Conservation (phyloP, 2,329 filamentous ascomycete species). For the Emmonsiellopsis sp. region DNA sequence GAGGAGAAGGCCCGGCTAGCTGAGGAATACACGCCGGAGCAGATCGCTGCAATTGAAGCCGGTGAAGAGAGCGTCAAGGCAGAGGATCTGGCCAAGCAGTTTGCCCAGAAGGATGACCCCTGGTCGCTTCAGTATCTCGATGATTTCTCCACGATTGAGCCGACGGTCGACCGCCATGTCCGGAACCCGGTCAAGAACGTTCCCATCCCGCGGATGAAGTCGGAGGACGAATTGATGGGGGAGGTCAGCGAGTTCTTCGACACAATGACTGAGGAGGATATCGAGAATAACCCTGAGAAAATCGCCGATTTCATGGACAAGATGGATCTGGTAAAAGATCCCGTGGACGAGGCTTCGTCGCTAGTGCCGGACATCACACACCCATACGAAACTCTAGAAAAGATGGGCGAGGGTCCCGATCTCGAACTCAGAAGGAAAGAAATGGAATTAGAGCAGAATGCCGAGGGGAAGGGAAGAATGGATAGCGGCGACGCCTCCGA, state of each 20-base stretch:
- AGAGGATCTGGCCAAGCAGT: constrained; percentile 65
- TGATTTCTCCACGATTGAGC: constrained; percentile 68
- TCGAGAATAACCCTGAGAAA: constrained; percentile 38
- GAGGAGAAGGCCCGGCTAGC: constrained; percentile 55
- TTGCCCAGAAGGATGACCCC: constrained; percentile 60
- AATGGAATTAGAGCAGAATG: not conserved
- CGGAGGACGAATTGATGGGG: constrained; percentile 42
- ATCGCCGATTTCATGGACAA: constrained; percentile 37
- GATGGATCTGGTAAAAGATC: constrained; percentile 41
- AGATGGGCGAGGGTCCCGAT: constrained; percentile 16
- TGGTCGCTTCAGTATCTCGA: constrained; percentile 69
- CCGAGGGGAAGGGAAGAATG: constrained; percentile 14
- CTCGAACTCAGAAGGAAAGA: constrained; percentile 7
- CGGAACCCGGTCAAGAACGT: constrained; percentile 43
- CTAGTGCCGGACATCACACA: constrained; percentile 45
- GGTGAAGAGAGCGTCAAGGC: constrained; percentile 68
- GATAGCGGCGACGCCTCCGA: constrained; percentile 16
- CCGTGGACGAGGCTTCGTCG: constrained; percentile 40
- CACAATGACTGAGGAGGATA: constrained; percentile 10
- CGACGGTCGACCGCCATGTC: constrained; percentile 64
- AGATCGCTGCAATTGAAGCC: constrained; percentile 71
- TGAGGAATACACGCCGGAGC: constrained; percentile 66
- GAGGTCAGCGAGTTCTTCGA: constrained; percentile 43
- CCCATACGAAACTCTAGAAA: constrained; percentile 25
- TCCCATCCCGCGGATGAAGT: constrained; percentile 52